Base-by-base conservation (phyloP, 768 basidiomycete species). In the Hortiboletus flavorubellus region DNA sequence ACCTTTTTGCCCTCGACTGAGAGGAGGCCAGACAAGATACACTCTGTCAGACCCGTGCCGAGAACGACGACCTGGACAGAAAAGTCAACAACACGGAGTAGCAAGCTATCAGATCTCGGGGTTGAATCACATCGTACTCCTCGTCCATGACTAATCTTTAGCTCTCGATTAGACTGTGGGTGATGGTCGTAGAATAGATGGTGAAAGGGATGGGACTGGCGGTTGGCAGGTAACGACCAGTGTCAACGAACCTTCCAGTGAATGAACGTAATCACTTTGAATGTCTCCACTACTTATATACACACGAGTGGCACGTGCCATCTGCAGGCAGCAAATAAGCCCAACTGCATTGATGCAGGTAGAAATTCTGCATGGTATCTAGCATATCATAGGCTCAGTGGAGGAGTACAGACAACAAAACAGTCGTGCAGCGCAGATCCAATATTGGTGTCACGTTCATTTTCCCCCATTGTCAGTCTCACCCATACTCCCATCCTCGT, bases 1-100 rank as follows among this genome's bases (percentile, higher is more conserved):
- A 99, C 97, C 78, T 98, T 99, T 83, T 98, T 98, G 60, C 97
- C 96, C 72, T 98, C 97, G 43, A 98, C 96, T n/a, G 96, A 98
- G 65, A 99, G 80, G 65, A 99, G 76, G 37, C 97, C 97, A 15
- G 97, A 98, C 58, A 99, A 85, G 72, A 98, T 95, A 76, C 97
- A 98, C 74, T 99, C 97, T 30, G 96, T 98, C 68, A 99, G 78
- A 58, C 97, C 97, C 58, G 97, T 99, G 57, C 97, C 97, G 65
- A 98, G 83, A 60, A 94, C 88, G 72, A 93, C 82, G 73, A 91
- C 90, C 89, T 92, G 69, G 50, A 44, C 18, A 53, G 35, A 46
- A 21, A 47, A 49, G 52, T 61, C 53, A 68, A 62, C 54, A 55
- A 42, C 48, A 51, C 47, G 51, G 40, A 51, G 38, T 9, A 29